Conservation (phyloP, 176 grass and related monocot genomes). For the Musa schizocarpa region DNA sequence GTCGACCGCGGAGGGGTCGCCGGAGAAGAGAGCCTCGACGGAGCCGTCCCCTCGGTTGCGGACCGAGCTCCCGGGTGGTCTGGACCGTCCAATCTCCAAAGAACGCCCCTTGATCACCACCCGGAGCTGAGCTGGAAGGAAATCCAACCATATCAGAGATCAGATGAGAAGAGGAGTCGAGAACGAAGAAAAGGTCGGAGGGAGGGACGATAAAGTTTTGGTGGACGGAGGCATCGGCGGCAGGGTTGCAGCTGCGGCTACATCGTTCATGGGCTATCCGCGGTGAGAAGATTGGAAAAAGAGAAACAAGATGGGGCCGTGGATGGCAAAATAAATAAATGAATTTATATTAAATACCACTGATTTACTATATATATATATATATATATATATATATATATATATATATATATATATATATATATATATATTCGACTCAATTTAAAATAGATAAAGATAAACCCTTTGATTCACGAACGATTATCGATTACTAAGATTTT, state of each 20-base stretch:
- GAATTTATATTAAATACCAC: too few relatives aligned
- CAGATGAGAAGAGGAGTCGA: neutral
- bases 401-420: too few relatives aligned
- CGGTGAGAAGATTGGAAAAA: constrained; percentile 3
- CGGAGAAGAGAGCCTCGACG: constrained; percentile 66
- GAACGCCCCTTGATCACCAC: constrained; percentile 56
- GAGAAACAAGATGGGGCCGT: neutral
- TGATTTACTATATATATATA: too few relatives aligned
- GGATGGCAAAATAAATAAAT: neutral
- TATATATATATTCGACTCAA: too few relatives aligned
- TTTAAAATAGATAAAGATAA: too few relatives aligned
- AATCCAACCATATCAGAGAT: neutral
- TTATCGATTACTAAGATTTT: too few relatives aligned
- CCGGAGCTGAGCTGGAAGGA: constrained; percentile 31
- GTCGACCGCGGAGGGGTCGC: constrained; percentile 35
- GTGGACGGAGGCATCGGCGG: constrained; percentile 5
- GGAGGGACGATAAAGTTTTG: constrained; percentile 10
- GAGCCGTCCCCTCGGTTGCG: constrained; percentile 68
- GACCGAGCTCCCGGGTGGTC: constrained; percentile 56
- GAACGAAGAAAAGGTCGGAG: neutral
- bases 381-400: too few relatives aligned
- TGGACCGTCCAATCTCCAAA: constrained; percentile 74
- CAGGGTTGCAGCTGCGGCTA: constrained; percentile 14
- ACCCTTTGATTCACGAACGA: too few relatives aligned
- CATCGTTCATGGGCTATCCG: constrained; percentile 17